Conservation (phyloP, 2,329 filamentous ascomycete species). For the Pseudogymnoascus sp. region DNA sequence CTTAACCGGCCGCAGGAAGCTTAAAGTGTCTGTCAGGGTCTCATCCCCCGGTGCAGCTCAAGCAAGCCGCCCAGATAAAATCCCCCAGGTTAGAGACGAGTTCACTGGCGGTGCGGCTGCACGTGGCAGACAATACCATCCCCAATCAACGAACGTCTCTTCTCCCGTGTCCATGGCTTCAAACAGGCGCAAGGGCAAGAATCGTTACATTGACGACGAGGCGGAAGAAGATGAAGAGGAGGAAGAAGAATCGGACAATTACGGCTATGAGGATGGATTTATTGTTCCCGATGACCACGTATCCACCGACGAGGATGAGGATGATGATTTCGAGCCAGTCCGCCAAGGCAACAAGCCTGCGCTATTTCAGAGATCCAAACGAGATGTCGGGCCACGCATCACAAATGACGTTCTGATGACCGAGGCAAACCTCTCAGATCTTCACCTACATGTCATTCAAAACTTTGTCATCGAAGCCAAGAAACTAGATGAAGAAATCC, state of each 20-base stretch:
- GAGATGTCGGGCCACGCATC: constrained; percentile 49
- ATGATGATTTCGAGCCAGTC: constrained; percentile 27
- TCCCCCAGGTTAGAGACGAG: constrained; percentile 21
- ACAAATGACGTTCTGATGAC: constrained; percentile 46
- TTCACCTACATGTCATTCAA: constrained; percentile 56
- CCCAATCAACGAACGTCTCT: constrained; percentile 59
- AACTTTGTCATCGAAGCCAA: constrained; percentile 58
- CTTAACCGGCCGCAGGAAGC: constrained; percentile 20
- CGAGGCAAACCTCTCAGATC: constrained; percentile 40
- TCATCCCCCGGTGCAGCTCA: constrained; percentile 11
- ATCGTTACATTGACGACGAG: constrained; percentile 29
- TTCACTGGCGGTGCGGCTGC: constrained; percentile 24
- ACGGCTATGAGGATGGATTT: constrained; percentile 37
- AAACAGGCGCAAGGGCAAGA: constrained; percentile 22
- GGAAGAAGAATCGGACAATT: background rate
- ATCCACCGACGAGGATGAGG: constrained; percentile 20
- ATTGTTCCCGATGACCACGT: constrained; percentile 32
- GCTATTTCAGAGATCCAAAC: constrained; percentile 39
- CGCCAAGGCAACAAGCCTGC: constrained; percentile 33
- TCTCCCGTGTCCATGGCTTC: constrained; percentile 48
- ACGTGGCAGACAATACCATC: constrained; percentile 35
- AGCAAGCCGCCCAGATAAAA: constrained; percentile 34
- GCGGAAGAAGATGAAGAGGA: constrained; percentile 28
- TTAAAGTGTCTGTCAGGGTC: constrained; percentile 25
- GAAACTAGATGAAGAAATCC: constrained; percentile 50